These are phyloP conservation scores for Penicillium cataractarum DNA, from an alignment of 495 filamentous ascomycete genomes.

Conservation along the genomic window DNA sequence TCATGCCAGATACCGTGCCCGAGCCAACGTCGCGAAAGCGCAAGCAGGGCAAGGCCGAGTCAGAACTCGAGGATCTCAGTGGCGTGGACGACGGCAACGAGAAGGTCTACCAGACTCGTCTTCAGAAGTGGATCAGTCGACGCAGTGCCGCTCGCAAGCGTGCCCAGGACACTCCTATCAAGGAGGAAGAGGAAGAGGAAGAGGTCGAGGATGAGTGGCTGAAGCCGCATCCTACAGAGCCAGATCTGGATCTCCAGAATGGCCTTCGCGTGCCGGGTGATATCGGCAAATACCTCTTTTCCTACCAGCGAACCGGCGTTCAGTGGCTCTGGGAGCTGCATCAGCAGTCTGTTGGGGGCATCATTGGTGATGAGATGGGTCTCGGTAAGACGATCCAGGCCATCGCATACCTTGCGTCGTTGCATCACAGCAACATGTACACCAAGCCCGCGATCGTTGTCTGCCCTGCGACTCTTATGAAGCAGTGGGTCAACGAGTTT, in stretches of 20 bases:
- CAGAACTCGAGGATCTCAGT: conserved; percentile 66
- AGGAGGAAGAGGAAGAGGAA: conserved; percentile 28
- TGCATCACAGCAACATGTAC: conserved; percentile 87
- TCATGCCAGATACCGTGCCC: conserved; percentile 36
- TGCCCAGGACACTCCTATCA: conserved; percentile 31
- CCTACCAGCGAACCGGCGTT: conserved; percentile 94
- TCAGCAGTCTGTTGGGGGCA: conserved; percentile 85
- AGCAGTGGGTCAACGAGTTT: conserved; percentile 98
- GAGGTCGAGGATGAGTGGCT: conserved; percentile 64
- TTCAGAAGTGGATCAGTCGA: conserved; percentile 72
- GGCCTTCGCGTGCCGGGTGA: conserved; percentile 86
- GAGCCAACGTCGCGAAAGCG: conserved; percentile 39
- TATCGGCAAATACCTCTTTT: conserved; percentile 85
- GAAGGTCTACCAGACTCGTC: conserved; percentile 73
- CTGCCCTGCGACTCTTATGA: conserved; percentile 89
- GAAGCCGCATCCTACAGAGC: conserved; percentile 77
- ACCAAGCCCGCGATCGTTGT: conserved; percentile 85
- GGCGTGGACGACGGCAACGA: conserved; percentile 93
- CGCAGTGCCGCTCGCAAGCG: conserved; percentile 67
- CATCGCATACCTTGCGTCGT: conserved; percentile 85
- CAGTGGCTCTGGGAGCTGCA: conserved; percentile 97
- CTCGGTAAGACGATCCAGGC: conserved; percentile 94
- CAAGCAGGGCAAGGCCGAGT: conserved; percentile 45
- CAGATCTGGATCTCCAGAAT: conserved; percentile 72
- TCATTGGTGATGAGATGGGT: conserved; percentile 97